These are phyloP conservation scores for Cicer judaicum DNA, from an alignment of 306 rosid species.

Conservation along the genomic window DNA sequence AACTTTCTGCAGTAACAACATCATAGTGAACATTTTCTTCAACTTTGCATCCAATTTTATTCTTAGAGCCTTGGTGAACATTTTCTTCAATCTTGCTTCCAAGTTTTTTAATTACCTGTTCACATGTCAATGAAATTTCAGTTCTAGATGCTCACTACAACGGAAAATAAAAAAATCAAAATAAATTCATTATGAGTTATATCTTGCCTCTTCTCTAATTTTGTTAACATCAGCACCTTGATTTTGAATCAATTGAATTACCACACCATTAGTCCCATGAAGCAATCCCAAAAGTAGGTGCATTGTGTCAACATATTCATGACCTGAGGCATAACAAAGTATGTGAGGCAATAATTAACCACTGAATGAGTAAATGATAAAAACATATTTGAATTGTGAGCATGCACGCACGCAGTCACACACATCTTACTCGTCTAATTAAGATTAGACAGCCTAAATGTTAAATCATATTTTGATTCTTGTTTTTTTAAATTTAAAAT, in stretches of 20 bases:
- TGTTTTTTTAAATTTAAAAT: no score
- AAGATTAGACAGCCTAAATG: no score
- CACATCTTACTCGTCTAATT: no score
- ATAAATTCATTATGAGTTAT: not conserved
- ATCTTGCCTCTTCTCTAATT: conserved; percentile 71
- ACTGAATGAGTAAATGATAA: not conserved
- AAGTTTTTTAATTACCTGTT: conserved; percentile 66
- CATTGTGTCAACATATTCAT: conserved; percentile 62
- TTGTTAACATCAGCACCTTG: conserved; percentile 70
- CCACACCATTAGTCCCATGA: conserved; percentile 64
- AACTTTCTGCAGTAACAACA: conserved; percentile 3
- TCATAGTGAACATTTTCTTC: not conserved
- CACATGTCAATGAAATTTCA: conserved; percentile 27
- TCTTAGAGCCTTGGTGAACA: not conserved
- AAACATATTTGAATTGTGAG: no score
- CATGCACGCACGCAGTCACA: no score
- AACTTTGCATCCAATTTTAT: conserved; percentile 38
- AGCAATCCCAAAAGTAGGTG: conserved; percentile 76
- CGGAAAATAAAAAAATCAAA: not conserved
- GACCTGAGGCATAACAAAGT: conserved; percentile 53
- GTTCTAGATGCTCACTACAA: not conserved
- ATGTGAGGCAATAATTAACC: not conserved
- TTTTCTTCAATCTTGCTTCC: conserved; percentile 18
- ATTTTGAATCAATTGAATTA: conserved; percentile 69
- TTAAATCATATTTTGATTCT: no score